Base-by-base conservation (phyloP, 441 rosid species). In the Pelargonium australe region DNA sequence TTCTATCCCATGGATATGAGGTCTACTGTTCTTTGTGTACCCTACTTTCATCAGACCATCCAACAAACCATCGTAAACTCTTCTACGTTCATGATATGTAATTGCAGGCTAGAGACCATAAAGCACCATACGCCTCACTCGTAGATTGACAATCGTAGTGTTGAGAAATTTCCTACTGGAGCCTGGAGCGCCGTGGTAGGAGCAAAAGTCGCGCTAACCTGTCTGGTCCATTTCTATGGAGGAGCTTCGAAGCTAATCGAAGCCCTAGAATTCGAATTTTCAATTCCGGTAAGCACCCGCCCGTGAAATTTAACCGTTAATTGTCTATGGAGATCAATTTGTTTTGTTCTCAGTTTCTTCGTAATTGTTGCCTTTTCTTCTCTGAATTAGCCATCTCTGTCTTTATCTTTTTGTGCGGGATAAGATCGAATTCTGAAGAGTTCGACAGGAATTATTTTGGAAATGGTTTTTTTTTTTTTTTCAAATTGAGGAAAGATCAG, bases 251-350 rank as follows among this genome's bases (percentile, higher is more conserved):
- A 55, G 9, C 62, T 55, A 6, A 55, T 55, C 62, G 62, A 55
- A 55, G 62, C 62, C 9, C 20, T 55, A 14, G 62, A 16, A 55
- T 55, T 55, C 62, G 62, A 55, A 55, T 55, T 55, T 55, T 16
- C 62, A 23, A 55, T 55, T 7, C 62, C 7, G 62, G 62, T 55
- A 23, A 55, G 62, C 19, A 55, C 62, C 62, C 25, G 19, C 28
- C 62, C 62, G 19, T 17, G 62, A 55, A 55, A 55, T 16, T 55
- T 9, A 23, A 55, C 62, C 62, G 25, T 17, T 55, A 9, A 16
- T 7, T 17, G 16, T 55, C 25, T 17, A 55, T 9, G 62, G 9
- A 55, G 62, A 5, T 55, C 62, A 8, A 55, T 55, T 55, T 23
- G 8, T 55, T 55, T 55, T 55, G 62, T 16, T 16, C 2, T 55